Evolutionary conservation across 1,139 yeast genomes (phyloP), one percentile per base, ranked within the genome.

Genomic region (Wickerhamomyces sp.): DNA sequence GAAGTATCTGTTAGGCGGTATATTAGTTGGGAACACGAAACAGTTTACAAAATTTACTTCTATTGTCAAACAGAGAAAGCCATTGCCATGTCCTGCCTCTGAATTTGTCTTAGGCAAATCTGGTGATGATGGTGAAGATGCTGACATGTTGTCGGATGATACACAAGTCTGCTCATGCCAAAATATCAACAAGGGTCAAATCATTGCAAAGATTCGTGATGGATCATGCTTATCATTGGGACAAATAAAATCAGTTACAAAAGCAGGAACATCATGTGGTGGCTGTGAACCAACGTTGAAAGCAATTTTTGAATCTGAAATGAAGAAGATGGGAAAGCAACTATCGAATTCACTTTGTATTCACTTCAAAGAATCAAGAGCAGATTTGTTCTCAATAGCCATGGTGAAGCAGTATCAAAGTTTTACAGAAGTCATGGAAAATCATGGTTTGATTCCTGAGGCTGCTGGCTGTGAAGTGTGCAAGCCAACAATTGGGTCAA

Each of bases 221-320:
- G 68, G 68, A n/a, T 47, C 52, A n/a, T 57, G 62, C 36, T 45
- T 49, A 3, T 57, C 64, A 15, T 41, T 64, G 29, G 64, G 63
- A 13, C 66, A 63, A 32, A 50, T 64, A 40, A 64, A 64, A 50
- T 56, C 62, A 18, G 51, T 59, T 40, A 64, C 68, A 6, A 64
- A 64, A 44, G 68, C 68, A 7, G 68, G 63, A 26, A 63, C 68
- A 23, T 65, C 68, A 2, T 64, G 68, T 42, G 68, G 68, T 42
- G 68, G 68, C 9, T 64, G 68, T 50, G 63, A 62, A 34, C 65
- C 66, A 6, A 62, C 66, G 3, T 61, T 64, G 47, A 64, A 64
- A 50, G 59, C 62, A 31, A 61, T 64, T 9, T 64, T 64, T 47
- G 62, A 60, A 30, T 48, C 61, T 1, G 67, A 63, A 44, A 60